phyloP scores from a whole-genome alignment of 768 basidiomycete genomes.

The Lanmaoa rubissima region DNA sequence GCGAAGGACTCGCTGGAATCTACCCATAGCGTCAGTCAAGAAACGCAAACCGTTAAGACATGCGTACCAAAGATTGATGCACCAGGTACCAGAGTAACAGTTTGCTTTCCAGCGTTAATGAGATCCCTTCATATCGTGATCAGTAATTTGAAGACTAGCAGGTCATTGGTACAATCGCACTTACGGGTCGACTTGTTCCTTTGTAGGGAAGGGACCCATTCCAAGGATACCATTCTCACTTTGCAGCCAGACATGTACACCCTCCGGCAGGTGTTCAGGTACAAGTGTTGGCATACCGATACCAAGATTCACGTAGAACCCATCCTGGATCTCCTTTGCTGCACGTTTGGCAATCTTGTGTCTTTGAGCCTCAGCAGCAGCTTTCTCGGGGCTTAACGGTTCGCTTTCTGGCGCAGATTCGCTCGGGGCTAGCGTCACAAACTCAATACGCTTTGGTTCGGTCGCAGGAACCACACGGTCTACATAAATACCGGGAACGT shows the following conservation, averaged over 20 bases:
- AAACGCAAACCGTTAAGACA: not conserved
- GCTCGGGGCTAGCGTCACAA: constrained; percentile 62
- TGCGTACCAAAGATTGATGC: constrained; percentile 83
- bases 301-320: constrained; percentile 85
- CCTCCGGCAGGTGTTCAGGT: constrained; percentile 71
- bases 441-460: constrained; percentile 74
- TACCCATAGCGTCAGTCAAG: not conserved
- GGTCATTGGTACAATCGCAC: constrained; percentile 27
- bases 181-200: constrained; percentile 77
- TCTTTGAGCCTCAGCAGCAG: constrained; percentile 51
- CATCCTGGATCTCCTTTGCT: constrained; percentile 86
- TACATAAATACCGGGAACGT: constrained; percentile 83
- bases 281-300: constrained; percentile 92
- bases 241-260: constrained; percentile 83
- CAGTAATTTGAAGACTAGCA: not conserved
- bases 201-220: constrained; percentile 87
- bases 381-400: constrained; percentile 46
- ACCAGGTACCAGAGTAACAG: constrained; percentile 88
- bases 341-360: constrained; percentile 83
- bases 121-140: constrained; percentile 57
- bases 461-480: constrained; percentile 84
- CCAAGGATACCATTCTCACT: constrained; percentile 90
- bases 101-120: constrained; percentile 95
- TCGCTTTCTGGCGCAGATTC: constrained; percentile 30
- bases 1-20: constrained; percentile 93